Evolutionary conservation across 345 rosid genomes (phyloP).

Genomic region (Camelina hispida): DNA sequence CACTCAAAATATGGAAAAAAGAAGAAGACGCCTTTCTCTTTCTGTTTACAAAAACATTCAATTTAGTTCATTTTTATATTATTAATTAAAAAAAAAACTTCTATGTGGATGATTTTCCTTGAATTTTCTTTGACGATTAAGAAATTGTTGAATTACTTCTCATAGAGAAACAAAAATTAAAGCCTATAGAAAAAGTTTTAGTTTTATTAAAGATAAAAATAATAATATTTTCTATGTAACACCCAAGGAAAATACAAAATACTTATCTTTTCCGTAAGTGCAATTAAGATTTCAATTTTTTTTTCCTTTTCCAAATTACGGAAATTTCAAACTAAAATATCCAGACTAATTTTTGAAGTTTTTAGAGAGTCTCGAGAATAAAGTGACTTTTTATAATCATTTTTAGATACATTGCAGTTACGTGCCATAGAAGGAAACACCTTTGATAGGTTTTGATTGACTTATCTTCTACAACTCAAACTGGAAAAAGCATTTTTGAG

Average conservation of each 20-base stretch:
- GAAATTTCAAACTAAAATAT: neutral
- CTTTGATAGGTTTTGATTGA: constrained; percentile 16
- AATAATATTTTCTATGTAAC: too few species aligned
- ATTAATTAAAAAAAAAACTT: too few species aligned
- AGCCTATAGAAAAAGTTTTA: neutral
- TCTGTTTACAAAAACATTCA: constrained; percentile 28
- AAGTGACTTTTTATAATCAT: neutral
- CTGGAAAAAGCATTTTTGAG: constrained; percentile 4
- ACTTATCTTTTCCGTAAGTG: too few species aligned
- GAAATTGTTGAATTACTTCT: neutral
- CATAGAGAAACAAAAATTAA: neutral
- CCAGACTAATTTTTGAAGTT: neutral
- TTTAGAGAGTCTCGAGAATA: neutral
- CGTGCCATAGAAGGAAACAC: constrained; percentile 1
- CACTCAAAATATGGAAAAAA: constrained; percentile 17
- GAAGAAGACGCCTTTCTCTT: constrained; percentile 22
- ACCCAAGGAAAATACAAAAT: too few species aligned
- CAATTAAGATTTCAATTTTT: neutral
- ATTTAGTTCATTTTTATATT: constrained; percentile 18
- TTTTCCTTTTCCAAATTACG: neutral
- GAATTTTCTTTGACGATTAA: neutral
- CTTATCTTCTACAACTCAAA: constrained; percentile 25
- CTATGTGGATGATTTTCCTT: neutral
- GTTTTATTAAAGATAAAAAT: too few species aligned
- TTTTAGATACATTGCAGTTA: neutral